phyloP scores from a whole-genome alignment of 108 stramenopile genomes.

The Nitzschia putrida region DNA sequence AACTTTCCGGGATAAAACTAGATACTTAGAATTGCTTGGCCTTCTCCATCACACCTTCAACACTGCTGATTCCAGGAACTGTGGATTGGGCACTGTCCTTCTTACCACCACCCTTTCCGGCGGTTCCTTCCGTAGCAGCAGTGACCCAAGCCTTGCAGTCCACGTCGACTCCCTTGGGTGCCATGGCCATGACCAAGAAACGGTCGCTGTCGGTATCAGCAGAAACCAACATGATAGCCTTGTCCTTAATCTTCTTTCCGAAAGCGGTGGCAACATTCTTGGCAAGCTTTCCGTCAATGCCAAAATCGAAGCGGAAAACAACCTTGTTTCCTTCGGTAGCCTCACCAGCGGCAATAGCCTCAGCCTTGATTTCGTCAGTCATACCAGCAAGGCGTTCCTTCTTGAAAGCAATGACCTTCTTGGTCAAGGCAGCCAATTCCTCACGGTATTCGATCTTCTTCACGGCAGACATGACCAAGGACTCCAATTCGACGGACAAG shows the following conservation, averaged over 20 bases:
- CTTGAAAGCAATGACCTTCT: conserved; percentile 82
- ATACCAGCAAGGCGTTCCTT: conserved; percentile 78
- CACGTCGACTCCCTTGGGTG: conserved; percentile 73
- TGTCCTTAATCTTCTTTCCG: conserved; percentile 82
- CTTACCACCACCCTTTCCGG: conserved; percentile 89
- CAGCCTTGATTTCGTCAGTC: conserved; percentile 64
- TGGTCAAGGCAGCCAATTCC: conserved; percentile 53
- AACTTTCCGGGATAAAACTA: background rate
- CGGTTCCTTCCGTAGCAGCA: conserved; percentile 76
- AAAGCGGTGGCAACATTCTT: conserved; percentile 80
- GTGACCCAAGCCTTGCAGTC: conserved; percentile 85
- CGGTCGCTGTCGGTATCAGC: conserved; percentile 70
- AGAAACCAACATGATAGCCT: conserved; percentile 79
- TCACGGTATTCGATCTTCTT: conserved; percentile 77
- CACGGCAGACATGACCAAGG: conserved; percentile 68
- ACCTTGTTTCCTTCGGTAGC: conserved; percentile 73
- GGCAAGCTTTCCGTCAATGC: conserved; percentile 88
- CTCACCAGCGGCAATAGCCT: conserved; percentile 64
- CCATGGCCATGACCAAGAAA: conserved; percentile 77
- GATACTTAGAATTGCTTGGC: conserved; percentile 43
- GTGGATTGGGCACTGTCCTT: conserved; percentile 78
- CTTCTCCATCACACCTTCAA: conserved; percentile 69
- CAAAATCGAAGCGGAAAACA: conserved; percentile 89
- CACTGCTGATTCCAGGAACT: conserved; percentile 54
- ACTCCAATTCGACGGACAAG: conserved; percentile 71